Evolutionary conservation across 305 asterid species (phyloP).

Genomic region (Fraxinus greggii): DNA sequence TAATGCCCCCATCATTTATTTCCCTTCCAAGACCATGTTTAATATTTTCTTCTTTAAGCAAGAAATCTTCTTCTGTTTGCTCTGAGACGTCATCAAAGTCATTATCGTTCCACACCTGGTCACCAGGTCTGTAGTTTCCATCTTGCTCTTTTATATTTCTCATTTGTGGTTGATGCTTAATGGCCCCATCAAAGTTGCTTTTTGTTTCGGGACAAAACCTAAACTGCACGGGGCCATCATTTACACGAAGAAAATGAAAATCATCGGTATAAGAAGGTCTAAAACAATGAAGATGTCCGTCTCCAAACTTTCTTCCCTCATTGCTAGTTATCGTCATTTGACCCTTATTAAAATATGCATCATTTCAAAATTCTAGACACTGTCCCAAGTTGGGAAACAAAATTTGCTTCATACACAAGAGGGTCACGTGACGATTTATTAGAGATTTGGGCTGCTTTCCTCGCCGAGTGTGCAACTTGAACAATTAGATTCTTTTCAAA

Average conservation of each 20-base stretch:
- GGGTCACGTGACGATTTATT: too few species aligned
- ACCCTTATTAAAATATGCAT: too few species aligned
- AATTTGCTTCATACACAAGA: too few species aligned
- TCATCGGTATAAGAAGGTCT: slow-evolving; percentile 51
- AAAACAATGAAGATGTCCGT: slow-evolving; percentile 47
- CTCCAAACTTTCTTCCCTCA: slow-evolving; percentile 63
- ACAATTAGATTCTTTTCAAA: too few species aligned
- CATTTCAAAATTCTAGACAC: too few species aligned
- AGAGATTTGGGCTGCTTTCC: too few species aligned
- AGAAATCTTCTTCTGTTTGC: slow-evolving; percentile 69
- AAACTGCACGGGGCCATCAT: slow-evolving; percentile 57
- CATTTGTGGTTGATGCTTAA: slow-evolving; percentile 54
- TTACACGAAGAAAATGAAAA: slow-evolving; percentile 39
- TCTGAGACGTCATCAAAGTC: slow-evolving; percentile 50
- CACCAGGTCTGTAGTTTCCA: slow-evolving; percentile 51
- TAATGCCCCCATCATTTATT: background rate
- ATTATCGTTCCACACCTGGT: slow-evolving; percentile 67
- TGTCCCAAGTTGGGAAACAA: too few species aligned
- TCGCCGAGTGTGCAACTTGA: too few species aligned
- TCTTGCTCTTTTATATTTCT: slow-evolving; percentile 63
- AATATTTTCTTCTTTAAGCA: background rate
- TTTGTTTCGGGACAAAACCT: slow-evolving; percentile 60
- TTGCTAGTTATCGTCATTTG: slow-evolving; percentile 19
- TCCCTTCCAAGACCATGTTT: background rate
- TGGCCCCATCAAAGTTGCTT: slow-evolving; percentile 68